Evolutionary conservation across 129 eudicot genomes (phyloP).

Genomic region (Tagetes erecta): DNA sequence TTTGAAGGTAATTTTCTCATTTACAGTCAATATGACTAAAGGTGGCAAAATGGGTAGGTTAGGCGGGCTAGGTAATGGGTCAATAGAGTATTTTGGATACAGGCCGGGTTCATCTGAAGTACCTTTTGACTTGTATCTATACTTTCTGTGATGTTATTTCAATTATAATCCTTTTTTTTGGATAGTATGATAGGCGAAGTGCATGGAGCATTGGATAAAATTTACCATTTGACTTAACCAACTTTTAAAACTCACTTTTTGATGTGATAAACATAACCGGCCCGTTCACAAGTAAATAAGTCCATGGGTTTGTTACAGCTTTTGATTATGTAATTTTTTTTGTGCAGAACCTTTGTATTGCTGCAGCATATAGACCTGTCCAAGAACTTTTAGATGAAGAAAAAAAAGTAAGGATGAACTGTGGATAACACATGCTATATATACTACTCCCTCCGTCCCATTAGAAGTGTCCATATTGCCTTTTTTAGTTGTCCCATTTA

Average conservation of each 20-base stretch:
- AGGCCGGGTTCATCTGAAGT: background rate
- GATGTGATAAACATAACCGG: background rate
- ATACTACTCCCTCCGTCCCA: background rate
- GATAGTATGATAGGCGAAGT: background rate
- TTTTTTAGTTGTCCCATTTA: too few species aligned
- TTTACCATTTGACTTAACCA: background rate
- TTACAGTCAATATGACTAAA: background rate
- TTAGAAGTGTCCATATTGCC: too few species aligned
- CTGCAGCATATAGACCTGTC: conserved; percentile 98
- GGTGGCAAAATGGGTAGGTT: background rate
- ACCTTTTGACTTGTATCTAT: background rate
- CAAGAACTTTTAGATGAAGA: conserved; percentile 90
- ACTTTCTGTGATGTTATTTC: background rate
- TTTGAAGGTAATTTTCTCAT: conserved; percentile 56
- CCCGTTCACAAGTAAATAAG: background rate
- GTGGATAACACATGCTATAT: background rate
- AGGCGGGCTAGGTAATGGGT: background rate
- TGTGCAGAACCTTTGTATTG: conserved; percentile 89
- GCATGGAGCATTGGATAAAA: background rate
- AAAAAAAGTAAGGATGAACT: conserved; percentile 55
- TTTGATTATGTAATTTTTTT: conserved; percentile 7
- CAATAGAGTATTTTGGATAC: background rate
- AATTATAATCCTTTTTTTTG: background rate
- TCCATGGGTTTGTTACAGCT: background rate
- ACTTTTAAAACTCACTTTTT: background rate